phyloP scores from a whole-genome alignment of 306 rosid species.

The Gillenia trifoliata region DNA sequence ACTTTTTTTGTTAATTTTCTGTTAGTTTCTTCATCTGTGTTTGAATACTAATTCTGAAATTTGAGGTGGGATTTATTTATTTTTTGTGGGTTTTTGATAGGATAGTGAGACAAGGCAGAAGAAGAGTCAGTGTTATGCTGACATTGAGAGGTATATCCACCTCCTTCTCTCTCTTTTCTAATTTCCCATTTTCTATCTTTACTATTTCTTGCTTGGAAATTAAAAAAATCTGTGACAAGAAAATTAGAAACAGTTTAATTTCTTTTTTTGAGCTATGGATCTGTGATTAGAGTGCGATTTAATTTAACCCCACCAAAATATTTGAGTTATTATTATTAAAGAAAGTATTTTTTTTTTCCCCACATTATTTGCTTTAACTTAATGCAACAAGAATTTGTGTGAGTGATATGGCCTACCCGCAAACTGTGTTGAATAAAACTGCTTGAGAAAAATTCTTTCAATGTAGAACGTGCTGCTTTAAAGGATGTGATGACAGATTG shows the following conservation, averaged over 20 bases:
- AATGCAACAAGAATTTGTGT: background rate
- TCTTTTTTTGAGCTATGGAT: background rate
- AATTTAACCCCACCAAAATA: background rate
- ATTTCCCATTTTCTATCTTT: background rate
- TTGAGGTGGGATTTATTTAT: constrained; percentile 1
- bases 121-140: constrained; percentile 80
- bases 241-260: background rate
- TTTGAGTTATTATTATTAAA: background rate
- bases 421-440: too few species aligned
- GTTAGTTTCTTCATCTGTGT: background rate
- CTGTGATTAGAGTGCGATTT: background rate
- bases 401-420: too few species aligned
- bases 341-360: background rate
- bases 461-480: background rate
- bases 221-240: background rate
- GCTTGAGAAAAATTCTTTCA: background rate
- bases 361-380: too few species aligned
- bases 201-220: background rate
- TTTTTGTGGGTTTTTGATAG: constrained; percentile 30
- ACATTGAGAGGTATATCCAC: constrained; percentile 62
- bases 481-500: background rate
- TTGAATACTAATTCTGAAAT: background rate
- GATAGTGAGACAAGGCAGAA: constrained; percentile 64
- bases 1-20: too few species aligned
- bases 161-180: background rate